Evolutionary conservation across 768 basidiomycete genomes (phyloP).

Genomic region (Cystobasidium tubakii): DNA sequence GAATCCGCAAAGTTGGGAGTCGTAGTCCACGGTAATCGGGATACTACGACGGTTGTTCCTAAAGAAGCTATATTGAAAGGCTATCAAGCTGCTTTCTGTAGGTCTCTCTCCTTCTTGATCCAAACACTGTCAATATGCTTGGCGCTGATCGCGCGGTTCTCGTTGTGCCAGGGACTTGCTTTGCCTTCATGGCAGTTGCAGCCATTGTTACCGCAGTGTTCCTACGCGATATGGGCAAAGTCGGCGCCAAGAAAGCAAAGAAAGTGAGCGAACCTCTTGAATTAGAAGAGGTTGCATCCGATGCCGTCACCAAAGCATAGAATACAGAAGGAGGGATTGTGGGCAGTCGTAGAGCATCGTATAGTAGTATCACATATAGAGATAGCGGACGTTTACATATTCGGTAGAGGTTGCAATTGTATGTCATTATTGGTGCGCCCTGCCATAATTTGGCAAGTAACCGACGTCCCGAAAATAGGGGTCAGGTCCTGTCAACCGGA

Average conservation of each 20-base stretch:
- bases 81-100: conserved; percentile 22
- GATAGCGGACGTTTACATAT: too few relatives aligned
- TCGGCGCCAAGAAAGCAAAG: conserved; percentile 40
- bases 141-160: too few relatives aligned
- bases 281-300: not conserved
- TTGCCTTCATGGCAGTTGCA: not conserved
- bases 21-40: not conserved
- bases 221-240: conserved; percentile 35
- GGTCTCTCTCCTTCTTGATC: not conserved
- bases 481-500: too few relatives aligned
- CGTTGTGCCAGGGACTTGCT: conserved; percentile 13
- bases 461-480: too few relatives aligned
- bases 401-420: too few relatives aligned
- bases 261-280: not conserved
- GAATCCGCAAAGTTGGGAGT: conserved; percentile 14
- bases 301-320: not conserved
- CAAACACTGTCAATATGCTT: too few relatives aligned
- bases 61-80: conserved; percentile 15
- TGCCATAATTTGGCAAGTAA: too few relatives aligned
- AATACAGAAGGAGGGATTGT: not conserved
- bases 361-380: too few relatives aligned
- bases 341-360: too few relatives aligned
- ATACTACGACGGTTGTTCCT: conserved; percentile 13
- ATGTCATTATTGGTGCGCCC: too few relatives aligned
- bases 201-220: not conserved